These are phyloP conservation scores for Limonium bicolor DNA, from an alignment of 148 eudicot species.

Conservation along the genomic window DNA sequence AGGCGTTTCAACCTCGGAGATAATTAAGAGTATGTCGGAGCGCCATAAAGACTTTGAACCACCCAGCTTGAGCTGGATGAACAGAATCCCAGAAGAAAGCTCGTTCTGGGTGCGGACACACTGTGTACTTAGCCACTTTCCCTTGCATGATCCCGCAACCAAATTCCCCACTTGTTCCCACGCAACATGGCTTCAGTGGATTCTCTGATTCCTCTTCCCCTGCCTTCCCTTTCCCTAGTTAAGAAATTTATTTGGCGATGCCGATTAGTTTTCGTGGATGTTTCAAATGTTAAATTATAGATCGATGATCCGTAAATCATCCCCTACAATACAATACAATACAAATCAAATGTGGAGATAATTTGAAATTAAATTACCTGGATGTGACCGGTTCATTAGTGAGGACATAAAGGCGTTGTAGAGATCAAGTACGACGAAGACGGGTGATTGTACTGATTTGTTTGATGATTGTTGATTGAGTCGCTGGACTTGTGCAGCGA, in stretches of 20 bases:
- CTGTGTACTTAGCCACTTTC: background rate
- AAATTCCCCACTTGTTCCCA: conserved; percentile 19
- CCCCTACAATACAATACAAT: too few relatives aligned
- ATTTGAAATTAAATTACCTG: conserved; percentile 9
- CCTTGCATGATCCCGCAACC: conserved; percentile 31
- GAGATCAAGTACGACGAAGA: conserved; percentile 31
- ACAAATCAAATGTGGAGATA: background rate
- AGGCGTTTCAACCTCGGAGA: too few relatives aligned
- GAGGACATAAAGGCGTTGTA: conserved; percentile 31
- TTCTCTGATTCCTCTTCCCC: conserved; percentile 7
- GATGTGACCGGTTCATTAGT: conserved; percentile 1
- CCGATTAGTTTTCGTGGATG: too few relatives aligned
- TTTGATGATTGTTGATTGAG: conserved; percentile 17
- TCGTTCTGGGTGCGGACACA: conserved; percentile 16
- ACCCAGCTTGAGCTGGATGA: conserved; percentile 57
- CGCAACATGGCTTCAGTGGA: conserved; percentile 35
- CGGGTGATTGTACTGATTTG: background rate
- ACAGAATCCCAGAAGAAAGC: conserved; percentile 53
- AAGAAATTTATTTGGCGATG: too few relatives aligned
- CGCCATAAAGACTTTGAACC: conserved; percentile 30
- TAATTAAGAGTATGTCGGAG: background rate
- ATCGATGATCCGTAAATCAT: too few relatives aligned
- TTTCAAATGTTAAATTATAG: too few relatives aligned
- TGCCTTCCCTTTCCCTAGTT: background rate
- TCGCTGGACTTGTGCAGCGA: conserved; percentile 11